A percentile compares a stretch with the other conserved stretches of the same genome.
phyloP scores from a whole-genome alignment of 1,284 basidiomycete species.

The Waitea zeae region DNA sequence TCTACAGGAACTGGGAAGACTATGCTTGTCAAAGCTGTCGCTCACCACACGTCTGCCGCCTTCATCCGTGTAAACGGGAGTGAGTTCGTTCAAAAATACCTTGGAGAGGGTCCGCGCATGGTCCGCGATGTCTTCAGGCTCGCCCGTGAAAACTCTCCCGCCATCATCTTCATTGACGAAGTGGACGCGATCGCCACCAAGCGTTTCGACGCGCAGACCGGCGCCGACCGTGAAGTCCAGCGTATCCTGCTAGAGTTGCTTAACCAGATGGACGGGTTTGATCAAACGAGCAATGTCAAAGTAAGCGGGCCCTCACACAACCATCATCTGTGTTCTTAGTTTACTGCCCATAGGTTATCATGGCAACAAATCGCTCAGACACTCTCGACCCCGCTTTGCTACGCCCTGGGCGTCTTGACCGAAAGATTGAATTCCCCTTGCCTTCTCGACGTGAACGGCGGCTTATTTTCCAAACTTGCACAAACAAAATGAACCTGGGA shows the following conservation, averaged over 20 bases:
- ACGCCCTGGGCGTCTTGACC: conserved; percentile 92
- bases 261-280: conserved; percentile 99
- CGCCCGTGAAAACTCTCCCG: conserved; percentile 91
- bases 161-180: conserved; percentile 99
- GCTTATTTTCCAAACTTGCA: conserved; percentile 96
- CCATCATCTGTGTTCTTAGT: neutral
- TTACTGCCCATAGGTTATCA: conserved; percentile 62
- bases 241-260: conserved; percentile 96
- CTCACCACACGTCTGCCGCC: conserved; percentile 90
- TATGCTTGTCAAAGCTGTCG: conserved; percentile 98
- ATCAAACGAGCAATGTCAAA: conserved; percentile 98
- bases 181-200: conserved; percentile 99
- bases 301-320: conserved; percentile 30
- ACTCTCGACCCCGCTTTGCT: conserved; percentile 94
- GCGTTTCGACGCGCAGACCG: conserved; percentile 98
- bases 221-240: conserved; percentile 97
- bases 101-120: conserved; percentile 99
- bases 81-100: conserved; percentile 98
- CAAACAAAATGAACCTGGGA: conserved; percentile 94
- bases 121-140: conserved; percentile 98
- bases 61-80: conserved; percentile 98
- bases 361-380: conserved; percentile 95
- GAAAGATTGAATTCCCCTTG: conserved; percentile 97
- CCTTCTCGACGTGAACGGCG: conserved; percentile 93
- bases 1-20: conserved; percentile 89